Base-by-base conservation (phyloP, 225 moss, liverwort and hornwort species). In the Anthoceros angustus region DNA sequence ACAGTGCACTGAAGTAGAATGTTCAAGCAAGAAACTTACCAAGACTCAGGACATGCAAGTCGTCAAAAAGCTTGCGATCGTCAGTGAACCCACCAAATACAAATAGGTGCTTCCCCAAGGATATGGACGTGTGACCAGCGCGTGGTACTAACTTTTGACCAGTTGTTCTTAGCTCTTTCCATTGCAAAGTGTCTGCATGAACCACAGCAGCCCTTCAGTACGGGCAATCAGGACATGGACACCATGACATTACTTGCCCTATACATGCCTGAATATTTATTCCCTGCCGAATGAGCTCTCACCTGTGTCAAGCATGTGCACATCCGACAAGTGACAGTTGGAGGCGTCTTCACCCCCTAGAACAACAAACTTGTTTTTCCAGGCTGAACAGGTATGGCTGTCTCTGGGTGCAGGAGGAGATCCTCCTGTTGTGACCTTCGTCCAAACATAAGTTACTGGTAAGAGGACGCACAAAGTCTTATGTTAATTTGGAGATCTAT, bases 1-100 rank as follows among this genome's bases (percentile, higher is more conserved):
- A 24, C 62, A 10, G 15, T 26, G 0, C 11, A 63, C 12, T 46
- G 20, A 5, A 40, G 24, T 24, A 12, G 5, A 0, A 7, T n/a
- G 26, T 4, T 7, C 12, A 46, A 21, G 39, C 7, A 8, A 68
- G 32, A 18, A 71, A 84, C 91, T 40, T 77, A 94, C 93, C 93
- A 71, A 98, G 83, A 73, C 92, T 86, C 42, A 98, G 87, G 43
- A 98, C 89, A 81, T 98, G 98, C 62, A 98, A 80, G 66, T 98
- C 98, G 75, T 92, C 92, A 78, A 92, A 98, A 42, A 98, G 86
- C 76, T 92, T 98, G 26, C 92, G 83, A 64, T 92, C 98, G 65
- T 92, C 98, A 38, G 92, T 87, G 68, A 92, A 98, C 43, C 98
- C 98, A 62, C 92, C 98, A 63, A 98, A 98, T 45, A 98, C 98